Conservation (phyloP, 495 filamentous ascomycete species). For the Daldinia vernicosa region DNA sequence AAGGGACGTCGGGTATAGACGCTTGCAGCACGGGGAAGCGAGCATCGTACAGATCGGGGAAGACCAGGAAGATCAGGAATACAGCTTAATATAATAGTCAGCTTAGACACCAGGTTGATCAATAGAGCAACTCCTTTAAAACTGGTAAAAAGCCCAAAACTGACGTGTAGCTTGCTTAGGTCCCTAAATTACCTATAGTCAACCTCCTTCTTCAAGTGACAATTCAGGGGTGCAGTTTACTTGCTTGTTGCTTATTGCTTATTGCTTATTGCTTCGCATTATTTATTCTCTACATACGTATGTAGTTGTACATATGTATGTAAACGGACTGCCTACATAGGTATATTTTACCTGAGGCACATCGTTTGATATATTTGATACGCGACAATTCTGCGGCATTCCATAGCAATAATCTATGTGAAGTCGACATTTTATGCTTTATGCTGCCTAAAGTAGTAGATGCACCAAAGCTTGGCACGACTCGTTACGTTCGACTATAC, state of each 20-base stretch:
- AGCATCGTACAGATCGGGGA: background rate
- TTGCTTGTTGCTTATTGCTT: background rate
- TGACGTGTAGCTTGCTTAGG: background rate
- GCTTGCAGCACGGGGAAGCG: background rate
- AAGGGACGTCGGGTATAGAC: background rate
- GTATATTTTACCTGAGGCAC: background rate
- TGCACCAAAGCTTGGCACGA: background rate
- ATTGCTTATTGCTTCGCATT: background rate
- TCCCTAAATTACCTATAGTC: background rate
- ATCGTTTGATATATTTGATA: background rate
- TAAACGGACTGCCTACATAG: background rate
- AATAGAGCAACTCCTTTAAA: constrained; percentile 2
- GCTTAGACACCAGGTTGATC: background rate
- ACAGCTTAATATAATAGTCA: background rate
- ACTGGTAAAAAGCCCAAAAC: background rate
- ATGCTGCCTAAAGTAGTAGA: background rate
- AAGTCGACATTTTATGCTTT: background rate
- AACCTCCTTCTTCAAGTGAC: constrained; percentile 18
- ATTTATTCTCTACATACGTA: background rate
- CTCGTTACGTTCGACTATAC: background rate
- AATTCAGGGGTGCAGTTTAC: constrained; percentile 21
- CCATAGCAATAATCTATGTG: background rate
- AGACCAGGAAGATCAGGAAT: background rate
- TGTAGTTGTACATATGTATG: background rate
- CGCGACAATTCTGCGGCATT: background rate